Percentiles rank a stretch among this genome's conserved stretches.
These are phyloP conservation scores for Echinosophora koreensis DNA, from an alignment of 306 rosid species.

Conservation along the genomic window DNA sequence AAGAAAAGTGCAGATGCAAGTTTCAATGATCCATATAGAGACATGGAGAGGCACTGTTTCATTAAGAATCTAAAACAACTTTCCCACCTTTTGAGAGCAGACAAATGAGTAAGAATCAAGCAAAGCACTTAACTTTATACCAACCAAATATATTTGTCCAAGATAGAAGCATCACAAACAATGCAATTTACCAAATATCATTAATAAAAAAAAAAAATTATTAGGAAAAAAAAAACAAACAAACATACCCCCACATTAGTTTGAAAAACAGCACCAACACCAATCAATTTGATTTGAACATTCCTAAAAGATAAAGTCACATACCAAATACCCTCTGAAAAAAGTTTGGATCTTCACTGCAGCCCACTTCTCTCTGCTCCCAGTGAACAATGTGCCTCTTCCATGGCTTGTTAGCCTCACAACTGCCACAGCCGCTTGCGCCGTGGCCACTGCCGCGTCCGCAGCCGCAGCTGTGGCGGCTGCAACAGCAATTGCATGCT, in stretches of 20 bases:
- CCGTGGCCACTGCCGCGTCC: constrained; percentile 87
- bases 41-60: constrained; percentile 53
- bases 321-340: constrained; percentile 91
- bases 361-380: constrained; percentile 73
- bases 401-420: constrained; percentile 84
- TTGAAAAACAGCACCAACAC: background rate
- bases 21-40: constrained; percentile 45
- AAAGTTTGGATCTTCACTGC: constrained; percentile 85
- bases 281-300: constrained; percentile 30
- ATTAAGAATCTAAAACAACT: constrained; percentile 54
- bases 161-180: constrained; percentile 36
- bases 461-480: constrained; percentile 96
- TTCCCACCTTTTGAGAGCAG: constrained; percentile 48
- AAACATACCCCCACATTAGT: background rate
- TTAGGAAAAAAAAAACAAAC: background rate
- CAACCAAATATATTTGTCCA: constrained; percentile 37
- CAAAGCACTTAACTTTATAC: constrained; percentile 48
- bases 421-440: constrained; percentile 92
- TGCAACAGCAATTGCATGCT: constrained; percentile 97
- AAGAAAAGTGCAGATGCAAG: constrained; percentile 42
- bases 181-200: constrained; percentile 21
- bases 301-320: constrained; percentile 22
- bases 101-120: constrained; percentile 62
- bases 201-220: background rate
- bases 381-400: constrained; percentile 61